Conservation (phyloP, 2,329 filamentous ascomycete genomes). For the Tolypocladium inflatum region DNA sequence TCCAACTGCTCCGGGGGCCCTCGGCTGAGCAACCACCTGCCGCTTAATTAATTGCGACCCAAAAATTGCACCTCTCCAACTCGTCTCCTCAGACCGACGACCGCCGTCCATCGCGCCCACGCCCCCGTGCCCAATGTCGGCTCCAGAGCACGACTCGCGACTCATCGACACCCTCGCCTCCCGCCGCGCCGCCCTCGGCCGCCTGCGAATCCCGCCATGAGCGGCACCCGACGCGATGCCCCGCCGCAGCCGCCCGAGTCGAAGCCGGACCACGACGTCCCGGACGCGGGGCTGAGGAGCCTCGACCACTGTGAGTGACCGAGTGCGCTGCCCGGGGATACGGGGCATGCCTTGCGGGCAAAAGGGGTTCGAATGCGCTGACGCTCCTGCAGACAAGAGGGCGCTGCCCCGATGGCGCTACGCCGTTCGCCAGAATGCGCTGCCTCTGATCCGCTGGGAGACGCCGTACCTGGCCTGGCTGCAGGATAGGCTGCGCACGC, state of each 20-base stretch:
- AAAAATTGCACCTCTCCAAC: background rate
- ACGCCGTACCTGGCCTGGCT: conserved; percentile 86
- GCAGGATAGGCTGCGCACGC: conserved; percentile 71
- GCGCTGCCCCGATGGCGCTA: conserved; percentile 86
- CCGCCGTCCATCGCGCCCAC: background rate
- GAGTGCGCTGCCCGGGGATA: background rate
- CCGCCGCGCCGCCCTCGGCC: conserved; percentile 3
- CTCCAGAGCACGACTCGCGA: conserved; percentile 4
- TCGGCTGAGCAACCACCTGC: background rate
- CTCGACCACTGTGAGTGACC: conserved; percentile 61
- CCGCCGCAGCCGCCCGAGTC: conserved; percentile 12
- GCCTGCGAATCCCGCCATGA: conserved; percentile 13
- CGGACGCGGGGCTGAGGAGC: conserved; percentile 70
- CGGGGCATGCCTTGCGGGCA: no score
- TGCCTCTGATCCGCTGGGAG: conserved; percentile 88
- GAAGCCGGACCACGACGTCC: conserved; percentile 17
- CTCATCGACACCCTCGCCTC: conserved; percentile 3
- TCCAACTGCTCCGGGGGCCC: background rate
- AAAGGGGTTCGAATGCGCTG: background rate
- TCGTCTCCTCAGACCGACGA: background rate
- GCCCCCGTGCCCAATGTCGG: conserved; percentile 8
- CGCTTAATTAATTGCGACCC: background rate
- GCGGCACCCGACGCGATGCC: conserved; percentile 23
- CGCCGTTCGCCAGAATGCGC: conserved; percentile 64
- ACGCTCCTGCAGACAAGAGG: conserved; percentile 55